phyloP scores from a whole-genome alignment of 441 rosid species.

The Eutrema salsugineum region DNA sequence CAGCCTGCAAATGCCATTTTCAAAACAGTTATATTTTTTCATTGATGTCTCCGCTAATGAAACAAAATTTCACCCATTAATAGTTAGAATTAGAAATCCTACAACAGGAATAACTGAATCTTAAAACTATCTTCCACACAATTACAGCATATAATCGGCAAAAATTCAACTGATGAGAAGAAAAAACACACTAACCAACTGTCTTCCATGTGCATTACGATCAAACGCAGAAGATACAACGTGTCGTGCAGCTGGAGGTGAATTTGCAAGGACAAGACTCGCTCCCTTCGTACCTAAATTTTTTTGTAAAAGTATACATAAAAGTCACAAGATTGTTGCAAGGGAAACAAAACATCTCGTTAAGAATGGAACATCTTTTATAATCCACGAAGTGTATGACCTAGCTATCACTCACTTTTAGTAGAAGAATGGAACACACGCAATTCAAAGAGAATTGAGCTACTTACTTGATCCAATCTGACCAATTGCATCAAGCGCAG shows the following conservation, averaged over 20 bases:
- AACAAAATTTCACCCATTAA: not conserved
- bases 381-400: not conserved
- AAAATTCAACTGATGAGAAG: not conserved
- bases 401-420: conserved; percentile 14
- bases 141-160: not conserved
- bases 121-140: not conserved
- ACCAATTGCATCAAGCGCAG: conserved; percentile 86
- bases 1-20: conserved; percentile 56
- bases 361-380: too few relatives aligned
- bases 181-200: conserved; percentile 60
- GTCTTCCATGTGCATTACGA: conserved; percentile 66
- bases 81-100: not conserved
- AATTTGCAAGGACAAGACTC: conserved; percentile 46
- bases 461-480: conserved; percentile 81
- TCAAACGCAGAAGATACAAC: conserved; percentile 69
- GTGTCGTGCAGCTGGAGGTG: conserved; percentile 71
- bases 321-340: not conserved
- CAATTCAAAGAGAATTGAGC: not conserved
- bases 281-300: conserved; percentile 69
- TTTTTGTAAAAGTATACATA: not conserved
- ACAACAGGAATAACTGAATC: not conserved
- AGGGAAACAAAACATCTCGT: conserved; percentile 2
- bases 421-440: not conserved
- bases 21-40: not conserved
- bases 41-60: not conserved